phyloP scores from a whole-genome alignment of 2,329 filamentous ascomycete genomes.

The Cladosporium sphaerospermum region DNA sequence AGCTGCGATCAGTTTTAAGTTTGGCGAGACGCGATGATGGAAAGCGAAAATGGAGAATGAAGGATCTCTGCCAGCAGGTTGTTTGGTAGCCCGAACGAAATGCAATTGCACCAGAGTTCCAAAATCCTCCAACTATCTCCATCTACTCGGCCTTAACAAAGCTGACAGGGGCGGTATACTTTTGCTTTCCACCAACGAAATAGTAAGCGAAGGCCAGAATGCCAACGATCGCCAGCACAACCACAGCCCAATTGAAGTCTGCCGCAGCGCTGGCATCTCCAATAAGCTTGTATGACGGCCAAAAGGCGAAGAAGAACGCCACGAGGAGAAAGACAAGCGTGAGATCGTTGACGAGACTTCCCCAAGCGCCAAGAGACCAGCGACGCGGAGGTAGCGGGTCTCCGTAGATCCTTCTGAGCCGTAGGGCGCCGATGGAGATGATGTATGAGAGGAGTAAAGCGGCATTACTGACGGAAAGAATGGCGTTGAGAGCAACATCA shows the following conservation, averaged over 20 bases:
- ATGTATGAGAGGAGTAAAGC: slow-evolving; percentile 30
- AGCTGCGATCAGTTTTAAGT: too few species aligned
- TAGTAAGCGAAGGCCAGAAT: slow-evolving; percentile 1
- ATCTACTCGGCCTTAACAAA: neutral
- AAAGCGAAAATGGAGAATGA: too few species aligned
- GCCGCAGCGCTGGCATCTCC: neutral
- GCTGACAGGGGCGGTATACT: slow-evolving; percentile 3
- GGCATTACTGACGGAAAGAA: slow-evolving; percentile 35
- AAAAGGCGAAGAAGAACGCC: slow-evolving; percentile 15
- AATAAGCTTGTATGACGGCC: slow-evolving; percentile 4
- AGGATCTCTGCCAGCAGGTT: too few species aligned
- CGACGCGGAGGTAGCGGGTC: slow-evolving; percentile 26
- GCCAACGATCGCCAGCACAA: neutral
- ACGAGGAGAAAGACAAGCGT: slow-evolving; percentile 12
- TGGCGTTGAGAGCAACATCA: slow-evolving; percentile 35
- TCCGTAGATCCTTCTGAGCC: slow-evolving; percentile 26
- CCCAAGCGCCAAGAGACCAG: slow-evolving; percentile 28
- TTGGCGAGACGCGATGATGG: too few species aligned
- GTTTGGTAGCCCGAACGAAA: too few species aligned
- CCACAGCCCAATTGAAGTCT: slow-evolving; percentile 10
- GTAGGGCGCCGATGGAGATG: slow-evolving; percentile 28
- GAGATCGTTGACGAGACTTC: slow-evolving; percentile 18
- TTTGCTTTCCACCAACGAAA: slow-evolving; percentile 3
- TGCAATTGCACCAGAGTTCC: too few species aligned
- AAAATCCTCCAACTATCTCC: too few species aligned